Conservation (phyloP, 352 stramenopile species). For the Phytophthora boehmeriae region DNA sequence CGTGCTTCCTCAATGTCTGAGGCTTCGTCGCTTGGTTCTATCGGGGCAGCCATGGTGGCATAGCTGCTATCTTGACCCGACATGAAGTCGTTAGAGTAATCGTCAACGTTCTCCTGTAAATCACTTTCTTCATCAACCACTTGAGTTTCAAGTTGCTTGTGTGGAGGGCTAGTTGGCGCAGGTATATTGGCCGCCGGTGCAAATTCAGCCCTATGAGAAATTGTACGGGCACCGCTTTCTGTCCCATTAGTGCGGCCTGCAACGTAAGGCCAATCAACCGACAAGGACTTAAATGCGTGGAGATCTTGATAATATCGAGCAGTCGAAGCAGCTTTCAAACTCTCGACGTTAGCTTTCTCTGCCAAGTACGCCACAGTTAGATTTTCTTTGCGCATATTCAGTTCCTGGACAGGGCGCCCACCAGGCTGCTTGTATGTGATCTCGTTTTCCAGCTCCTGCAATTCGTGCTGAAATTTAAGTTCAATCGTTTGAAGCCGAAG, state of each 20-base stretch:
- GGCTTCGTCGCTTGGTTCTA: not conserved
- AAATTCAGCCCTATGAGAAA: not conserved
- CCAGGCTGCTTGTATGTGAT: slow-evolving; percentile 5
- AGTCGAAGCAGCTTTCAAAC: slow-evolving; percentile 52
- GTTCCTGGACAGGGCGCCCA: slow-evolving; percentile 9
- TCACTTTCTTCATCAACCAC: not conserved
- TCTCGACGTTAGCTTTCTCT: slow-evolving; percentile 62
- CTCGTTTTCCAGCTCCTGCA: slow-evolving; percentile 24
- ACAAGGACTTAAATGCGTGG: slow-evolving; percentile 53
- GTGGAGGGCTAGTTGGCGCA: not conserved
- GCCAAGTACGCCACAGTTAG: slow-evolving; percentile 50
- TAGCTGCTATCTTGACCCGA: slow-evolving; percentile 9
- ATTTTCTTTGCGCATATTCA: slow-evolving; percentile 38
- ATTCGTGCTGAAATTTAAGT: slow-evolving; percentile 40
- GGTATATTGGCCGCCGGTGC: not conserved
- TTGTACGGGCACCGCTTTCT: not conserved
- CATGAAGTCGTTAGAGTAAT: slow-evolving; percentile 28
- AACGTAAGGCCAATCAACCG: slow-evolving; percentile 15
- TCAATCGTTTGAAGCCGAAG: slow-evolving; percentile 53
- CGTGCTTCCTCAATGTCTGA: not conserved
- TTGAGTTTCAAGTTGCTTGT: not conserved
- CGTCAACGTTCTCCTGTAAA: slow-evolving; percentile 2
- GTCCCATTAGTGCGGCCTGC: not conserved
- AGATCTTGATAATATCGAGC: slow-evolving; percentile 74
- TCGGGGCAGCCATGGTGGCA: not conserved